phyloP scores from a whole-genome alignment of 495 filamentous ascomycete genomes.

The Neurospora sp. region DNA sequence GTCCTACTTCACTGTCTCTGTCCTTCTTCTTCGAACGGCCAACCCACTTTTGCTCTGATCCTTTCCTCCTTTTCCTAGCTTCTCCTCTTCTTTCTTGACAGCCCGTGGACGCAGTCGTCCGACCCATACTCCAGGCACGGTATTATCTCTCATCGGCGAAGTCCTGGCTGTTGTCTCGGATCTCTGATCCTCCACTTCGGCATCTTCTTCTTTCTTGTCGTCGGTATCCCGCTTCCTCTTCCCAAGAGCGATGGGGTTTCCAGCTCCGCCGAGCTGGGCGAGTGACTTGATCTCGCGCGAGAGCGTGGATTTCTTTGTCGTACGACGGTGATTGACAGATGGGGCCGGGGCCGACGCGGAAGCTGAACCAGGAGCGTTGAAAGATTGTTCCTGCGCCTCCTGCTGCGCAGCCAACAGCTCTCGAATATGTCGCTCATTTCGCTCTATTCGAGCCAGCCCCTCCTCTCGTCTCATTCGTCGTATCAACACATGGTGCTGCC shows the following conservation, averaged over 20 bases:
- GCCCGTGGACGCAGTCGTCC: not conserved
- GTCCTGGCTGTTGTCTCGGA: not conserved
- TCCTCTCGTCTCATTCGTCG: not conserved
- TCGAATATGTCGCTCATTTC: not conserved
- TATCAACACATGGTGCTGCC: not conserved
- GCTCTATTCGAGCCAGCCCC: not conserved
- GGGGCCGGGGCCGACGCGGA: too few relatives aligned
- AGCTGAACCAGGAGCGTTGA: not conserved
- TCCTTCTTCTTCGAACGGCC: not conserved
- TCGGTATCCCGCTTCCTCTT: not conserved
- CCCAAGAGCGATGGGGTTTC: not conserved
- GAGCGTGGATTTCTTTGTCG: not conserved
- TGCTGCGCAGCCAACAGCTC: not conserved
- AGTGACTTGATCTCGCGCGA: not conserved
- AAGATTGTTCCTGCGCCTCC: not conserved
- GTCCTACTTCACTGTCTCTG: not conserved
- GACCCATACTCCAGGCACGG: not conserved
- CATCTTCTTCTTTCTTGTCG: not conserved
- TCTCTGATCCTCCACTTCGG: not conserved
- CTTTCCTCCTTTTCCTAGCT: too few relatives aligned
- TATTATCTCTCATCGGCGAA: not conserved
- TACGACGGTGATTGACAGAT: not conserved
- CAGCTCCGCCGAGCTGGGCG: not conserved
- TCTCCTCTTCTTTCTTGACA: not conserved
- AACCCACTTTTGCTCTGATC: not conserved